Evolutionary conservation across 129 eudicot species (phyloP), one percentile per base, ranked within the genome.

Genomic region (Lactuca saligna): DNA sequence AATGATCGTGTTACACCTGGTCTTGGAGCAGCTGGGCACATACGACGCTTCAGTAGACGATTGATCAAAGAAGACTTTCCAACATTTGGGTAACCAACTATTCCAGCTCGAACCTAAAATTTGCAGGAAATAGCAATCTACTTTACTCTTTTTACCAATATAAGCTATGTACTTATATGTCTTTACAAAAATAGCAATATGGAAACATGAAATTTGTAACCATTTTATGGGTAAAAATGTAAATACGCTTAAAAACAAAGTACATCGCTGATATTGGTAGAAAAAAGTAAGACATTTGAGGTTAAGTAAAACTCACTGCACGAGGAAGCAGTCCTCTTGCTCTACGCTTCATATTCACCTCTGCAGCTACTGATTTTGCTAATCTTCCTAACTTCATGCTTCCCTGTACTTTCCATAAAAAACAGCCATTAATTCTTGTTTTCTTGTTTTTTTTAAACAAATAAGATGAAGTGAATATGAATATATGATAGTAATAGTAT

Each of bases 11-110:
- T 93, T 65, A 93, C 97, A 66, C 99, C 99, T 56, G 99, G 99
- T 76, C 97, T 81, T 81, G 97, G 99, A 77, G 99, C 99, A 12
- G 99, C 95, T 44, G 95, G 82, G 72, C 99, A 93, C 99, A 93
- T 81, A 34, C 99, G 85, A 56, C 97, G 88, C 64, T 93, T 93
- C 49, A 93, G 81, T 86, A 93, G 80, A 68, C 99, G 99, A 69
- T 93, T 93, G 54, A 93, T 87, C 73, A 93, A 71, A 49, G 99
- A 93, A 63, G 97, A 93, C 75, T 93, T 93, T 15, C 99, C 99
- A 68, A 93, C 97, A 78, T 89, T 93, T 63, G 99, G 99, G 80
- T 89, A 93, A 50, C 99, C 99, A 49, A 93, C 90, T 76, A 93
- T 80, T 69, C 99, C 97, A 70, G 99, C 99, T 65, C 99, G 85